These are phyloP conservation scores for Mycena metata DNA, from an alignment of 768 basidiomycete genomes.

Conservation along the genomic window DNA sequence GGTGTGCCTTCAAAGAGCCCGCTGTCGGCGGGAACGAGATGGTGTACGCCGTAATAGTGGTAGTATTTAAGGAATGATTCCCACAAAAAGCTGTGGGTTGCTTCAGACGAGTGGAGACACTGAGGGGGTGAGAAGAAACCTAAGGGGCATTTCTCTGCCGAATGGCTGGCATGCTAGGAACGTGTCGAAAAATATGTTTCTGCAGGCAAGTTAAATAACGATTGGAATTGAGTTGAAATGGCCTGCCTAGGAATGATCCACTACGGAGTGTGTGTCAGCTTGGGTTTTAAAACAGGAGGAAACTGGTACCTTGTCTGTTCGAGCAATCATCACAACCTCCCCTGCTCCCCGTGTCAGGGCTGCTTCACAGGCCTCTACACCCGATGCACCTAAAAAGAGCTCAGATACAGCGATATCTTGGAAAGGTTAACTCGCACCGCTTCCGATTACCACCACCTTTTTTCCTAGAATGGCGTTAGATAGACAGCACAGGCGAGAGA, in stretches of 20 bases:
- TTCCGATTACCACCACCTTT: conserved; percentile 61
- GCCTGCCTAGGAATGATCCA: conserved; percentile 60
- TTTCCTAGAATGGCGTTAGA: conserved; percentile 44
- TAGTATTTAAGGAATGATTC: conserved; percentile 57
- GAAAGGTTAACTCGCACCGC: conserved; percentile 54
- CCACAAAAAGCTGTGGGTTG: conserved; percentile 56
- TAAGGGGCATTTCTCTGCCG: conserved; percentile 65
- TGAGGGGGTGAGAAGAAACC: conserved; percentile 41
- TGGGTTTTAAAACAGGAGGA: not conserved
- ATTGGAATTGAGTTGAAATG: too few relatives aligned
- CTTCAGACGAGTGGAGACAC: not conserved
- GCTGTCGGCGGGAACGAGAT: conserved; percentile 55
- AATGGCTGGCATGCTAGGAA: conserved; percentile 65
- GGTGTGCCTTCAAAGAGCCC: conserved; percentile 65
- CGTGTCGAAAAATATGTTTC: conserved; percentile 62
- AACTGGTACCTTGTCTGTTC: conserved; percentile 52
- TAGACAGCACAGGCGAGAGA: not conserved
- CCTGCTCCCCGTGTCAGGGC: conserved; percentile 46
- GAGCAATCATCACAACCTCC: conserved; percentile 54
- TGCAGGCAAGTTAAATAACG: not conserved
- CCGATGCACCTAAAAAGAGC: conserved; percentile 38
- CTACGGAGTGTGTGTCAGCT: conserved; percentile 19
- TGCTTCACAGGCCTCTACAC: conserved; percentile 51
- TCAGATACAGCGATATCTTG: too few relatives aligned
- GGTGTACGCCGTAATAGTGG: conserved; percentile 61